Conservation (phyloP, 179 eudicot genomes). For the Drosera spatulata region DNA sequence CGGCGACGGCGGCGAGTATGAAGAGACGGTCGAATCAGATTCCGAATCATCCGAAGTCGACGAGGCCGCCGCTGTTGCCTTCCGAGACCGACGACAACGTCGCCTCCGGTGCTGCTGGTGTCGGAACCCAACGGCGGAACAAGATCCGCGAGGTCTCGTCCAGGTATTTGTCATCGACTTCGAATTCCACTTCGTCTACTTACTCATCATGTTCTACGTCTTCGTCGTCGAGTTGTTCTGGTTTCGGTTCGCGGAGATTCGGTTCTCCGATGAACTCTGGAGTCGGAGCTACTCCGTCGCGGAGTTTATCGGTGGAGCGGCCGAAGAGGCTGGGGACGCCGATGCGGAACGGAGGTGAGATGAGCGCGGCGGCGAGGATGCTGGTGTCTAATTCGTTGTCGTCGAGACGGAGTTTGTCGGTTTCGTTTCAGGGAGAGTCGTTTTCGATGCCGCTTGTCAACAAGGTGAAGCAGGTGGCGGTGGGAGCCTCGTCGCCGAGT, state of each 20-base stretch:
- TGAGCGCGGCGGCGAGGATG: conserved; percentile 18
- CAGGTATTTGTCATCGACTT: conserved; percentile 13
- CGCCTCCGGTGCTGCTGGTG: not conserved
- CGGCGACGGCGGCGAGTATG: conserved; percentile 15
- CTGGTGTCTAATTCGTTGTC: conserved; percentile 5
- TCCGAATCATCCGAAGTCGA: conserved; percentile 1
- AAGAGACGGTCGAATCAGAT: conserved; percentile 16
- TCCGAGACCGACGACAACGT: conserved; percentile 12
- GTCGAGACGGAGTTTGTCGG: conserved; percentile 21
- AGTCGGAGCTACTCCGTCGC: conserved; percentile 7
- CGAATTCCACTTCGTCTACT: conserved; percentile 20
- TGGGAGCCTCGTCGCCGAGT: conserved; percentile 7
- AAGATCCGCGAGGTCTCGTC: conserved; percentile 25
- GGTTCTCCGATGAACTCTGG: conserved; percentile 15
- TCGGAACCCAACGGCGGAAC: conserved; percentile 14
- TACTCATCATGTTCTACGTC: conserved; percentile 17
- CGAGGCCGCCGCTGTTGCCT: conserved; percentile 19
- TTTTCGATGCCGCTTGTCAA: conserved; percentile 7
- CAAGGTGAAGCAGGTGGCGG: conserved; percentile 7
- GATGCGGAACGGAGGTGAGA: conserved; percentile 3
- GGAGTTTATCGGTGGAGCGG: conserved; percentile 10
- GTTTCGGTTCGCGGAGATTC: conserved; percentile 18
- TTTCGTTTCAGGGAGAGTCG: conserved; percentile 33
- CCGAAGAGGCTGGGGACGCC: conserved; percentile 17
- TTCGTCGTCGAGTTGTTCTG: conserved; percentile 14